These are phyloP conservation scores for Auricularia auricula-judae DNA, from an alignment of 768 basidiomycete species.

Conservation along the genomic window DNA sequence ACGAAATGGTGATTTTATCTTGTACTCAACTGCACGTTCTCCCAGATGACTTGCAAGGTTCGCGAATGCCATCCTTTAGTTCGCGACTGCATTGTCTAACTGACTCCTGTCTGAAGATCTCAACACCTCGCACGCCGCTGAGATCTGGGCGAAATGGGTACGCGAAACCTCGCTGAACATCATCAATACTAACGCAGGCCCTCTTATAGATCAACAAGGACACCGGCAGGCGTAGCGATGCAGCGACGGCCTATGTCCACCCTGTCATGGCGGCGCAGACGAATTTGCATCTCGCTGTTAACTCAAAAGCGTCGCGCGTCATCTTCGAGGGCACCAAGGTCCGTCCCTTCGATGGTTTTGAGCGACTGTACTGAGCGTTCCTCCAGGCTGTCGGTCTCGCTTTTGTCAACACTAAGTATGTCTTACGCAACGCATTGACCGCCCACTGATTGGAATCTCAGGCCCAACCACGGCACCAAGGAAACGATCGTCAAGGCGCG, in stretches of 20 bases:
- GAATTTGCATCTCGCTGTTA: conserved; percentile 57
- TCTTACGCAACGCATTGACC: background rate
- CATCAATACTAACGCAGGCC: no score
- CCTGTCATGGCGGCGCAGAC: conserved; percentile 57
- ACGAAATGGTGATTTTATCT: background rate
- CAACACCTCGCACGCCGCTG: conserved; percentile 46
- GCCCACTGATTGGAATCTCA: background rate
- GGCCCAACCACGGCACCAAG: background rate
- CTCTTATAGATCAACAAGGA: conserved; percentile 43
- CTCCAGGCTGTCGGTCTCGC: conserved; percentile 52
- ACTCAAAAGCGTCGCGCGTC: conserved; percentile 56
- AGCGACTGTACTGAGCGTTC: background rate
- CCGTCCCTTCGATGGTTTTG: no score
- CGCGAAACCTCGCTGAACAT: no score
- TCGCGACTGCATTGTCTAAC: no score
- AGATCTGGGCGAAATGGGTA: conserved; percentile 62
- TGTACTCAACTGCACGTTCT: background rate
- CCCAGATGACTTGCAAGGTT: background rate
- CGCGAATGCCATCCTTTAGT: no score
- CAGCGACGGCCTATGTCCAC: conserved; percentile 61
- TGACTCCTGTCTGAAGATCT: conserved; percentile 28
- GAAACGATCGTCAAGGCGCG: conserved; percentile 35
- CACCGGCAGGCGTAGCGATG: conserved; percentile 61
- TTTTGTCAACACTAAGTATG: conserved; percentile 13
- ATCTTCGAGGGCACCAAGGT: conserved; percentile 58